Evolutionary conservation across 2,329 filamentous ascomycete genomes (phyloP).

Genomic region (Paraconiothyrium brasiliense): DNA sequence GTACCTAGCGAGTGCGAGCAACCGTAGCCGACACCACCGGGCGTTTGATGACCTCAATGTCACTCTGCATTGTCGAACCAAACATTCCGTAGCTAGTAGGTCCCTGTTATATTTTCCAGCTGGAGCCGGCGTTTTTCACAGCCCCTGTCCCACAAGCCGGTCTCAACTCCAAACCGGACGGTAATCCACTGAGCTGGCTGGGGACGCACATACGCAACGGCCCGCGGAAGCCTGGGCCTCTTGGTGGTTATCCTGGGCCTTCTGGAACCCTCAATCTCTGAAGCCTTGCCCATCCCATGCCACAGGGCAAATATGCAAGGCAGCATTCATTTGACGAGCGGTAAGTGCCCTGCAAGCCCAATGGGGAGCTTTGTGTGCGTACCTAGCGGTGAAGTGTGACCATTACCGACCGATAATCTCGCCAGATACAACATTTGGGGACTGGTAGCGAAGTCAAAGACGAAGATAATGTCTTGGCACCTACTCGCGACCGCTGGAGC

Average conservation of each 20-base stretch:
- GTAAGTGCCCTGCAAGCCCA: slow-evolving; percentile 10
- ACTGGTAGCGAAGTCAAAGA: background rate
- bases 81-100: background rate
- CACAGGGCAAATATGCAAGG: slow-evolving; percentile 11
- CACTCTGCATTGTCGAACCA: slow-evolving; percentile 9
- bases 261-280: slow-evolving; percentile 10
- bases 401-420: background rate
- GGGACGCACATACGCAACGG: slow-evolving; percentile 12
- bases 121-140: slow-evolving; percentile 8
- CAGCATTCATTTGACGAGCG: slow-evolving; percentile 5
- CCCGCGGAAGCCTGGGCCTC: slow-evolving; percentile 7
- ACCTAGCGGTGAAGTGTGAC: slow-evolving; percentile 10
- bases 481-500: background rate
- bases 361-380: background rate
- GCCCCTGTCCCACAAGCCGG: slow-evolving; percentile 1
- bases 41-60: slow-evolving; percentile 31
- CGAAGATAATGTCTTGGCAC: slow-evolving; percentile 6
- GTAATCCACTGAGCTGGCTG: slow-evolving; percentile 2
- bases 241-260: background rate
- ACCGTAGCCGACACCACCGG: slow-evolving; percentile 10
- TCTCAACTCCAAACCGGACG: slow-evolving; percentile 5
- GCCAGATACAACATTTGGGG: background rate
- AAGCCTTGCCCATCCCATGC: slow-evolving; percentile 2
- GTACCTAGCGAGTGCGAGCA: slow-evolving; percentile 2
- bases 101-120: background rate